A percentile compares a stretch with the other conserved stretches of the same genome.
phyloP scores from a whole-genome alignment of 495 filamentous ascomycete species.

The Hypoxylon intermedium region DNA sequence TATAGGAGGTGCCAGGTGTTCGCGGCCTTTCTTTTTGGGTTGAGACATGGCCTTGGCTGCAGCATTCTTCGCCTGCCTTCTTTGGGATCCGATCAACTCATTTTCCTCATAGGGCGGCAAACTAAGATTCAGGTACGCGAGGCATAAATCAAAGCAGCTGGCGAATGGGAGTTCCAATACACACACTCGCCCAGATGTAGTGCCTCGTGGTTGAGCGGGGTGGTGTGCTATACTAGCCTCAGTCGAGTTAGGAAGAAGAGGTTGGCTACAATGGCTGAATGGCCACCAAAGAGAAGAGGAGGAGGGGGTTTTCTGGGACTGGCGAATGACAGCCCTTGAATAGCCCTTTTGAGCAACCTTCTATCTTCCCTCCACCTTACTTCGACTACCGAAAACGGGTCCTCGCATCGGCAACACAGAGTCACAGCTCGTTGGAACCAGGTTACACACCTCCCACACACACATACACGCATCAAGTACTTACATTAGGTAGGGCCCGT shows the following conservation, averaged over 20 bases:
- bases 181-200: slow-evolving; percentile 1
- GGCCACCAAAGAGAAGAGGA: slow-evolving; percentile 1
- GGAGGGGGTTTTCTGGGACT: slow-evolving; percentile 28
- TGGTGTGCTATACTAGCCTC: slow-evolving; percentile 29
- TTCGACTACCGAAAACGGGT: slow-evolving; percentile 35
- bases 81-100: slow-evolving; percentile 19
- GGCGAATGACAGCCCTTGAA: slow-evolving; percentile 25
- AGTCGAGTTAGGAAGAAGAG: slow-evolving; percentile 25
- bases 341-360: slow-evolving; percentile 12
- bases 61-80: slow-evolving; percentile 29
- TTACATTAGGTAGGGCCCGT: slow-evolving; percentile 8
- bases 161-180: slow-evolving; percentile 26
- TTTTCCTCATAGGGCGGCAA: slow-evolving; percentile 16
- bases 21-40: slow-evolving; percentile 29
- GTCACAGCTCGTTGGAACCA: slow-evolving; percentile 27
- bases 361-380: slow-evolving; percentile 10
- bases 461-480: slow-evolving; percentile 18
- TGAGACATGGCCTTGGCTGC: slow-evolving; percentile 25
- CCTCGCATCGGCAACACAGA: slow-evolving; percentile 28
- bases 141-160: slow-evolving; percentile 26
- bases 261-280: not conserved
- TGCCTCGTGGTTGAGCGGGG: slow-evolving; percentile 33
- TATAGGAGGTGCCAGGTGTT: slow-evolving; percentile 30
- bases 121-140: slow-evolving; percentile 40
- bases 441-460: slow-evolving; percentile 24